Base-by-base conservation (phyloP, 352 stramenopile species). In the Phytophthora hybrid region DNA sequence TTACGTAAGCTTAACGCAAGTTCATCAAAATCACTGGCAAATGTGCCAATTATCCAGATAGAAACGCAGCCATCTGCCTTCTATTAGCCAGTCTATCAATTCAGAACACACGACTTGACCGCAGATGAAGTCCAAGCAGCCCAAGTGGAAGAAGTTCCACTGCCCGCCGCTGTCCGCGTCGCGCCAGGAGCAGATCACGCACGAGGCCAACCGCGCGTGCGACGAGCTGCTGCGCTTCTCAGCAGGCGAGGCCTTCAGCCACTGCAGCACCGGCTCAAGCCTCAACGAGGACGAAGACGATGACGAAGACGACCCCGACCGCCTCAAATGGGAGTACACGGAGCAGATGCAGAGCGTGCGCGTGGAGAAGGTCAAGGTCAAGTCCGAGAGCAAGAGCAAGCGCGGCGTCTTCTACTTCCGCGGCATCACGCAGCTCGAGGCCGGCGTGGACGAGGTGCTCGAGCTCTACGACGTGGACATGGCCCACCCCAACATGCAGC, bases 141-240 rank as follows among this genome's bases (percentile, higher is more conserved):
- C 80, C 47, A 92, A 92, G 73, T 87, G 82, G 74, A 92, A 92
- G 75, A 91, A 91, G 62, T 94, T 94, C 66, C 83, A 85, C 41
- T 94, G 88, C 56, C 88, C 86, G 37, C 88, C 85, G 62, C 79
- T 94, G 1, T 92, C 88, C n/a, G 41, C 44, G 13, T 79, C 78
- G 39, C 80, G 84, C 69, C 79, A 79, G 72, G 73, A 87, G 56
- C 84, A 93, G 78, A 94, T 94, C 79, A 80, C 73, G 44, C 78
- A 81, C 59, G 88, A 95, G 55, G 88, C 88, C 37, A 91, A 93
- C 71, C 64, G 84, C 41, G 88, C 88, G 59, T 95, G 88, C 65
- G 86, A 95, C 52, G 88, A 95, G 64, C 75, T 95, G 54, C 74
- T 95, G 54, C 79, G 83, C 5, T 95, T 93, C 77, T 90, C 84